Base-by-base conservation (phyloP, 768 basidiomycete species). In the Lactarius trivialis region DNA sequence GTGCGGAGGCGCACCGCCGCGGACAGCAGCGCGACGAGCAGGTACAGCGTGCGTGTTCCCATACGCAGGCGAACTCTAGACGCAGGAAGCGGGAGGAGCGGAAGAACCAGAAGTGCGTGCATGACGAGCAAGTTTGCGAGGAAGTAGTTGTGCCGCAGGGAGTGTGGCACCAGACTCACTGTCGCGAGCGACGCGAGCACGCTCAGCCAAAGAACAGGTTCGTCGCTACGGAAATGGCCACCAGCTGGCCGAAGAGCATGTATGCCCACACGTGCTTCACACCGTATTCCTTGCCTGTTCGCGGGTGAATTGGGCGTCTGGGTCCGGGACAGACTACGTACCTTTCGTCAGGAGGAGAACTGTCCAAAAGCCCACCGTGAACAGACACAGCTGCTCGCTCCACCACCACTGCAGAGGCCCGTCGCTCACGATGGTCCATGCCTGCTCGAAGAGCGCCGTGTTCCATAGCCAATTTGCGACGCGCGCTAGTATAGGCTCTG, bases 231-330 rank as follows among this genome's bases (percentile, higher is more conserved):
- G 82, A 83, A 51, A 89, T 83, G 34, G 88, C 85, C 58, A 90
- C 85, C 24, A 88, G 67, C 71, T 89, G 86, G 6, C 86, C 88
- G 9, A 90, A 77, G 37, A 89, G 74, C 83, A 88, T 86, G 72
- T 85, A 88, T 2, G 82, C 84, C 83, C 83, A 85, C 0, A 81
- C 54, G 63, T 81, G 75, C 65, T 77, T 79, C 61, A 88, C 74
- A 17, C 72, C 59, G 48, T 75, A 68, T 24, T 73, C 70, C 41
- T 73, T 69, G 0, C 80, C 81, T 76, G 56, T 15, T 15, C 14
- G 1, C 51, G 11, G 34, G 30, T 17, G 32, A 14, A 8, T 9
- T 36, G 6, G 36, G 48, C 30, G 9, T 43, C 19, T n/a, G 36
- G 5, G 19, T 7, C 37, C 39, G 51, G n/a, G 49, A 43, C 39